Conservation (phyloP, 208 protist genomes). For the Tetramitus jugosus region DNA sequence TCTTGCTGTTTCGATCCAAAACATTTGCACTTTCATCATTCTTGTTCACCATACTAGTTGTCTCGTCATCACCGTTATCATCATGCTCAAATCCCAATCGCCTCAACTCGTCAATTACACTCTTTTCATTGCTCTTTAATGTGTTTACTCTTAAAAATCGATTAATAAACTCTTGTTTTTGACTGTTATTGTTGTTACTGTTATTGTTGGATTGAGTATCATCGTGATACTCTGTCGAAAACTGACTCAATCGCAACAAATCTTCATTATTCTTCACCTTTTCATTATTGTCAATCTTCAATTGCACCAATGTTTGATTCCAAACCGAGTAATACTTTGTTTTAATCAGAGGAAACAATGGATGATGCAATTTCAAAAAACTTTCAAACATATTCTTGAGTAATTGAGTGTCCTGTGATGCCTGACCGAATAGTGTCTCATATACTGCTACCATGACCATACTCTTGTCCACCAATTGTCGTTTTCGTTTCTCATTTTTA, state of each 20-base stretch:
- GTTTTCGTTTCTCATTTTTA: neutral
- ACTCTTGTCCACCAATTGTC: neutral
- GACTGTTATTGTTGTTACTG: neutral
- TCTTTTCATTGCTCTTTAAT: neutral
- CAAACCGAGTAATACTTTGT: neutral
- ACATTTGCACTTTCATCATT: neutral
- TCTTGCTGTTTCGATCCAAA: too few relatives aligned
- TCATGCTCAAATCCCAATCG: neutral
- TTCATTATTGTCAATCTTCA: neutral
- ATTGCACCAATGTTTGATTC: neutral
- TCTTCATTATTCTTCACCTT: neutral
- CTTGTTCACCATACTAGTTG: too few relatives aligned
- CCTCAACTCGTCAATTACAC: neutral
- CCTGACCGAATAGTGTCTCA: neutral
- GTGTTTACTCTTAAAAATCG: neutral
- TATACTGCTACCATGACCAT: neutral
- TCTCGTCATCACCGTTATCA: neutral
- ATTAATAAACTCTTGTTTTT: neutral
- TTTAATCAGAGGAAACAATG: neutral
- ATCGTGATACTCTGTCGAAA: neutral
- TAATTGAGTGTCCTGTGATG: neutral
- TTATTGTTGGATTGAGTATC: neutral
- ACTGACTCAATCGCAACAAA: neutral
- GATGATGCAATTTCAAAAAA: neutral
- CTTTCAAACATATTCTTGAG: neutral